Conservation (phyloP, 768 basidiomycete genomes). For the Kwoniella heveanensis region DNA sequence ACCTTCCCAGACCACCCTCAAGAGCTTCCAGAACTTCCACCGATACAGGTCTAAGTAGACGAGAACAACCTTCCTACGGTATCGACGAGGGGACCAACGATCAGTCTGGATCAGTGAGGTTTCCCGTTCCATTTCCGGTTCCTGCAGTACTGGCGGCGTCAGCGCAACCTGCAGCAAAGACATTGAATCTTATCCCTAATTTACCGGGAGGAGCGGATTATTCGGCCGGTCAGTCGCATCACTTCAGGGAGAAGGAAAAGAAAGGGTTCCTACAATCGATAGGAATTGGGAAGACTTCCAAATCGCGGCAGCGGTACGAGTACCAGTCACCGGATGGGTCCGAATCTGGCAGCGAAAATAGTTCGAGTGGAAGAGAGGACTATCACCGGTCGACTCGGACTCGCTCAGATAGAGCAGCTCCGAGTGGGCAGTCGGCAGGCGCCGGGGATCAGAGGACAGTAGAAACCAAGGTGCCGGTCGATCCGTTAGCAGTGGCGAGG, state of each 20-base stretch:
- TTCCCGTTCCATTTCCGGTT: neutral
- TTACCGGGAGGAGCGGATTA: neutral
- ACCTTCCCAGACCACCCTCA: neutral
- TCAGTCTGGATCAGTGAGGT: neutral
- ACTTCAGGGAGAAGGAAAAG: neutral
- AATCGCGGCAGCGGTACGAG: neutral
- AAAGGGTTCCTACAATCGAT: conserved; percentile 1
- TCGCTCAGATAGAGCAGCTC: no score
- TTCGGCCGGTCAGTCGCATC: neutral
- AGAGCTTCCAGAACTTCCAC: neutral
- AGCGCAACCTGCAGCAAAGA: neutral
- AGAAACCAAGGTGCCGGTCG: no score
- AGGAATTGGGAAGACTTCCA: neutral
- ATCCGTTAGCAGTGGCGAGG: no score
- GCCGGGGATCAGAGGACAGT: neutral
- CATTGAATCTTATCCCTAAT: neutral
- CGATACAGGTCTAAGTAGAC: no score
- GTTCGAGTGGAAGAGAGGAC: no score
- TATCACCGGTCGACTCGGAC: no score
- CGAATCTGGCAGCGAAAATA: no score
- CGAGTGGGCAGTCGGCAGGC: neutral
- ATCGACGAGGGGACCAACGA: neutral
- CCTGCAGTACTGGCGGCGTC: neutral
- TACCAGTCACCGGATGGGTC: neutral
- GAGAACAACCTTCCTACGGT: neutral